Base-by-base conservation (phyloP, 768 basidiomycete genomes). In the Rhodosporidiobolus odoratus region DNA sequence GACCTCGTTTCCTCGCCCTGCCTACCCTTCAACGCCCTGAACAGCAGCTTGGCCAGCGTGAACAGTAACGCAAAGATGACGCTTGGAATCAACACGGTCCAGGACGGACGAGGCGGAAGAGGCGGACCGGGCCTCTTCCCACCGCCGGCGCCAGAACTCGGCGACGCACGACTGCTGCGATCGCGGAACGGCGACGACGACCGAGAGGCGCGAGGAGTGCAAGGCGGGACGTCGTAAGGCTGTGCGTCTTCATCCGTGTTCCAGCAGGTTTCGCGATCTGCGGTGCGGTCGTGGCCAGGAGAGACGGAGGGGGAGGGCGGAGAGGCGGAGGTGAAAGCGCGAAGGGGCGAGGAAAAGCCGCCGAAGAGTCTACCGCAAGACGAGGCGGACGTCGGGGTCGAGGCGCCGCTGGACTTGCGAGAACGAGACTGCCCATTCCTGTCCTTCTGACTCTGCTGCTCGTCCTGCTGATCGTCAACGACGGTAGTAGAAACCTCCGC, bases 21-120 rank as follows among this genome's bases (percentile, higher is more conserved):
- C 37, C 43, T 43, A 6, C 40, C 40, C 50, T 57, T 56, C 37
- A 47, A n/a, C 23, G 56, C 64, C 32, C 50, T n/a, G 12, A 21
- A 27, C 7, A 52, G 37, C 25, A 69, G 41, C 53, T 69, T 66
- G 12, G 27, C 61, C 32, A 73, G 43, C 3, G 72, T 66, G 23
- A 59, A 58, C 48, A 69, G 15, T 21, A 73, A 61, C 32, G 68
- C 72, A 38, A 66, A 50, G 45, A 73, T 9, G 41, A 73, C n/a
- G 5, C 64, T 66, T 13, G 72, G 68, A 43, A 73, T 45, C 41
- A 73, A 68, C 27, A 69, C 35, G 2, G 56, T 48, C 19, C 69
- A 65, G 5, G 62, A 65, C n/a, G 72, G 72, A 2, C 72, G 64
- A 13, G 68, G 72, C 23, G 72, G 72, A 17, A 73, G 65, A 0